Evolutionary conservation across 2,329 filamentous ascomycete genomes (phyloP).

Genomic region (Aspergillus japonicus): DNA sequence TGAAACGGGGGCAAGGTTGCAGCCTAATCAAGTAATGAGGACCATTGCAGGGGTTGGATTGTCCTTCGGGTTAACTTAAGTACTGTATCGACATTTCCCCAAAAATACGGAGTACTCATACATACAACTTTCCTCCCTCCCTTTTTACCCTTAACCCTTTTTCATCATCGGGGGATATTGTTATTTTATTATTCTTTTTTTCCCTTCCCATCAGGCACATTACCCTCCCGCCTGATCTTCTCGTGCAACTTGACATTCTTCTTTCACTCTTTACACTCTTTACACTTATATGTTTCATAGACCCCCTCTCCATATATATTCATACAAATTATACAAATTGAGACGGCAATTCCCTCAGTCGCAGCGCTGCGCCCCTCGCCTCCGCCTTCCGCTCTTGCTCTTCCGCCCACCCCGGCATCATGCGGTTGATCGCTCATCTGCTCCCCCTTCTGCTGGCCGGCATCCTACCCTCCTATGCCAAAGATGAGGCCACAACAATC

Average conservation of each 20-base stretch:
- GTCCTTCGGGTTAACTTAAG: neutral
- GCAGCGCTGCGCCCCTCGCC: neutral
- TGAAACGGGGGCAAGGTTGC: neutral
- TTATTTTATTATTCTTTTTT: neutral
- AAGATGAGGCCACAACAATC: conserved; percentile 13
- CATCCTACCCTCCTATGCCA: conserved; percentile 9
- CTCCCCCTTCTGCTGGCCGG: conserved; percentile 15
- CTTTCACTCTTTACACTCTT: neutral
- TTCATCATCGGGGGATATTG: neutral
- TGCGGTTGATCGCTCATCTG: conserved; percentile 15
- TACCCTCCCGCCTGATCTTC: neutral
- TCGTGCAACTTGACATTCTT: neutral
- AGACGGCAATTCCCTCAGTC: neutral
- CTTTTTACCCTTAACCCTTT: no score
- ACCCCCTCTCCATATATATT: neutral
- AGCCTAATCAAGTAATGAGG: neutral
- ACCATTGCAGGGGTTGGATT: neutral
- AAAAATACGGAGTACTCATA: neutral
- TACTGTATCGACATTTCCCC: neutral
- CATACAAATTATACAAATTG: no score
- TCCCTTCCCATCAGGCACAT: neutral
- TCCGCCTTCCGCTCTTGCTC: neutral
- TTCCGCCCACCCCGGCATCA: conserved; percentile 3
- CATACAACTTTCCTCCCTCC: neutral
- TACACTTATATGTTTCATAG: neutral